phyloP scores from a whole-genome alignment of 2,329 filamentous ascomycete genomes.

The Diaporthe citrichinensis region DNA sequence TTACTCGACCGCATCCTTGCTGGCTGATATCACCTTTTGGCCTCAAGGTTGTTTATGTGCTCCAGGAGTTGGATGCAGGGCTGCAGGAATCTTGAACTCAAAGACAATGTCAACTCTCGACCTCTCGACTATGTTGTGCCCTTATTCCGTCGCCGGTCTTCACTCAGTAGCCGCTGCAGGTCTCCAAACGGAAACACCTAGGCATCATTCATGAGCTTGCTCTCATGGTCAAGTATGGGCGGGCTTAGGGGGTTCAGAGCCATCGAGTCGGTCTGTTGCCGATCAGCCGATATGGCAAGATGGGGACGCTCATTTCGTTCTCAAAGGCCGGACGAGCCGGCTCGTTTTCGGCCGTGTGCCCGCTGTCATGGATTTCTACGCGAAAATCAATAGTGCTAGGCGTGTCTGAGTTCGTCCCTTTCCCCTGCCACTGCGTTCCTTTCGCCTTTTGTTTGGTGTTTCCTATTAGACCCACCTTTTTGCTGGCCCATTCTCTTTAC shows the following conservation, averaged over 20 bases:
- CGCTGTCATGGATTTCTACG: neutral
- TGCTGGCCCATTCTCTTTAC: neutral
- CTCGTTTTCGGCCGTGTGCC: neutral
- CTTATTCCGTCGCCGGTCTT: neutral
- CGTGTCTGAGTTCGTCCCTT: neutral
- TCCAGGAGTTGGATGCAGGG: neutral
- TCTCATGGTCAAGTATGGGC: neutral
- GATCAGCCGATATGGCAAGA: neutral
- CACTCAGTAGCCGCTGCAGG: neutral
- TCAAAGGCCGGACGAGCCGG: neutral
- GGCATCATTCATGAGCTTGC: neutral
- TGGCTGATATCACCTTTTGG: too few species aligned
- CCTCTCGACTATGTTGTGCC: neutral
- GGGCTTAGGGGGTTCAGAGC: neutral
- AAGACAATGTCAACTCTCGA: neutral
- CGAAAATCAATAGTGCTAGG: neutral
- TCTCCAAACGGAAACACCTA: neutral
- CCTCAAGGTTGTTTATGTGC: neutral
- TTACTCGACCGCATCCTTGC: too few species aligned
- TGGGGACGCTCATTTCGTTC: neutral
- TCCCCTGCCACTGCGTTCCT: neutral
- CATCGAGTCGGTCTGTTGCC: neutral
- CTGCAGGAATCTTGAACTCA: neutral
- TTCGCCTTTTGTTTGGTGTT: conserved; percentile 15
- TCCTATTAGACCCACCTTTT: conserved; percentile 19